Evolutionary conservation across 371 early-diverging fungal species (phyloP).

Genomic region (Syncephalis fuscata): DNA sequence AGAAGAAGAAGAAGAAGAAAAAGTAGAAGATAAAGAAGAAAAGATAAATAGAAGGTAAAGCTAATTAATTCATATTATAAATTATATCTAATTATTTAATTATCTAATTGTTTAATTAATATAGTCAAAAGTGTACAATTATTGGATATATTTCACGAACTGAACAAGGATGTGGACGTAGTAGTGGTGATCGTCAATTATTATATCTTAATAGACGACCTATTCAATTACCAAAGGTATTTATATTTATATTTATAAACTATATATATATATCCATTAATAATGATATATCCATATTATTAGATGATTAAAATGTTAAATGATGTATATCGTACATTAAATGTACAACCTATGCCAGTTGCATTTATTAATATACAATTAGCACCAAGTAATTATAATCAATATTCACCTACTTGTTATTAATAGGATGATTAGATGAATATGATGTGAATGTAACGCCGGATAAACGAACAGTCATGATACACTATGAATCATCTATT

Average conservation of each 20-base stretch:
- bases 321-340: slow-evolving; percentile 52
- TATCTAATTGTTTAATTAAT: not conserved
- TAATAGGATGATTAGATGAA: slow-evolving; percentile 9
- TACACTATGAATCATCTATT: slow-evolving; percentile 54
- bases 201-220: slow-evolving; percentile 81
- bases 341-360: slow-evolving; percentile 63
- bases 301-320: slow-evolving; percentile 47
- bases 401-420: not conserved
- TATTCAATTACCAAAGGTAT: slow-evolving; percentile 59
- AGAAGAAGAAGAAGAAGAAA: not conserved
- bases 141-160: no score
- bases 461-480: slow-evolving; percentile 77
- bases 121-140: no score
- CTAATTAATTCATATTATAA: no score
- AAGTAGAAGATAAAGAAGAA: slow-evolving; percentile 1
- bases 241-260: no score
- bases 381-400: slow-evolving; percentile 20
- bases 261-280: no score
- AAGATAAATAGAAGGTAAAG: no score
- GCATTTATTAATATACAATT: slow-evolving; percentile 50
- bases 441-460: slow-evolving; percentile 91
- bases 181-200: slow-evolving; percentile 69
- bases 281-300: not conserved
- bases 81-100: no score
- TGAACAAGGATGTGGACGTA: slow-evolving; percentile 37